Evolutionary conservation across 352 stramenopile species (phyloP).

Genomic region (Phytophthora colocasiae): DNA sequence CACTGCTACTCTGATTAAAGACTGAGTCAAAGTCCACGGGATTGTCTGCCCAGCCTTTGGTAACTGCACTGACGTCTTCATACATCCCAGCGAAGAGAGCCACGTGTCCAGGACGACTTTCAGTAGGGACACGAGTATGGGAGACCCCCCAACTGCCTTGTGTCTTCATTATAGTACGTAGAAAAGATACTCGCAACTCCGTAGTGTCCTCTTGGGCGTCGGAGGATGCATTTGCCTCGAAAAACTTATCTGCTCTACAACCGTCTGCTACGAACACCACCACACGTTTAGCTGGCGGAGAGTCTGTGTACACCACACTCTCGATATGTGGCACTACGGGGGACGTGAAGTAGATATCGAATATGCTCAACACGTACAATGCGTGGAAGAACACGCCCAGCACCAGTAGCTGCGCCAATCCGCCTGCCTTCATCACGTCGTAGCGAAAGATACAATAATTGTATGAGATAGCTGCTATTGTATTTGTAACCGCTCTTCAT

Average conservation of each 20-base stretch:
- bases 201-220: slow-evolving; percentile 4
- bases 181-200: slow-evolving; percentile 60
- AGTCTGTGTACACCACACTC: slow-evolving; percentile 48
- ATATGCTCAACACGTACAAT: slow-evolving; percentile 90
- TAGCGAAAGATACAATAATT: slow-evolving; percentile 16
- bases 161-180: slow-evolving; percentile 62
- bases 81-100: slow-evolving; percentile 91
- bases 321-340: slow-evolving; percentile 76
- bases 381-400: slow-evolving; percentile 83
- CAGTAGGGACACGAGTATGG: slow-evolving; percentile 87
- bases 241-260: slow-evolving; percentile 86
- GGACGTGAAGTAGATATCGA: slow-evolving; percentile 92
- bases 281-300: slow-evolving; percentile 64
- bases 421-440: slow-evolving; percentile 10
- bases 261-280: slow-evolving; percentile 88
- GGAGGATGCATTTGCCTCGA: slow-evolving; percentile 54
- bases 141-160: slow-evolving; percentile 83
- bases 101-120: slow-evolving; percentile 84
- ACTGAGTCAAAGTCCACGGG: slow-evolving; percentile 90
- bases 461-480: slow-evolving; percentile 15
- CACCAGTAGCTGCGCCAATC: slow-evolving; percentile 52
- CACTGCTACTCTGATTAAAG: slow-evolving; percentile 77
- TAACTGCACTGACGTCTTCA: slow-evolving; percentile 89
- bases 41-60: slow-evolving; percentile 89
- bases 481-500: slow-evolving; percentile 6